Evolutionary conservation across 495 filamentous ascomycete genomes (phyloP).

Genomic region (Penicillium salamii): DNA sequence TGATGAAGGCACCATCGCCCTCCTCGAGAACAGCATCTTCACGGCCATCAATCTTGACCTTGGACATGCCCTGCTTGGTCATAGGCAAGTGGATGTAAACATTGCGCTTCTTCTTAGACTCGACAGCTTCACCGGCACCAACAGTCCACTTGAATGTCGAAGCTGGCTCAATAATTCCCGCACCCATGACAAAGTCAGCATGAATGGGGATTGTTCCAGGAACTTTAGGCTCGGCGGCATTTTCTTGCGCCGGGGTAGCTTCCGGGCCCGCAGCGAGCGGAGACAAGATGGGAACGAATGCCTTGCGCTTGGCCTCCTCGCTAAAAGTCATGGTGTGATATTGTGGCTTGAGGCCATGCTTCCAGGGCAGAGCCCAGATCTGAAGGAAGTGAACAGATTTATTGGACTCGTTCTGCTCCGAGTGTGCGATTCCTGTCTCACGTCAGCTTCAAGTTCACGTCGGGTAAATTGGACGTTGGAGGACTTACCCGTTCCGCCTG

Average conservation of each 20-base stretch:
- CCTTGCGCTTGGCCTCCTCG: constrained; percentile 65
- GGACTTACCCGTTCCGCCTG: constrained; percentile 60
- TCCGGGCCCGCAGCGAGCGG: constrained; percentile 61
- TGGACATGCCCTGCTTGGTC: constrained; percentile 67
- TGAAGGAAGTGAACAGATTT: constrained; percentile 76
- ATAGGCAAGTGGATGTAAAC: constrained; percentile 75
- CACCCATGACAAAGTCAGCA: constrained; percentile 75
- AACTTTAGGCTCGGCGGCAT: constrained; percentile 53
- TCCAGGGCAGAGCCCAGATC: constrained; percentile 77
- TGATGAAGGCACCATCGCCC: constrained; percentile 74
- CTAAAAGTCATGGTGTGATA: constrained; percentile 68
- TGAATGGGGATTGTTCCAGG: constrained; percentile 71
- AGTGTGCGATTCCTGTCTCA: constrained; percentile 63
- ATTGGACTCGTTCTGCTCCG: constrained; percentile 65
- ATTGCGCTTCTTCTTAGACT: constrained; percentile 55
- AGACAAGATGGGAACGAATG: constrained; percentile 67
- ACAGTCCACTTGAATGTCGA: constrained; percentile 60
- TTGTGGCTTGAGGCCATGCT: constrained; percentile 59
- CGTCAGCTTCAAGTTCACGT: constrained; percentile 4
- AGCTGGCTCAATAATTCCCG: constrained; percentile 57
- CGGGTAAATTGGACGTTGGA: neutral
- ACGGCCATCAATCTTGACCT: constrained; percentile 57
- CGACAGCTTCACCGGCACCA: constrained; percentile 44
- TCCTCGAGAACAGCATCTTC: constrained; percentile 63
- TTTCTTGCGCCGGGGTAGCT: constrained; percentile 56